These are phyloP conservation scores for Pelargonium australe DNA, from an alignment of 441 rosid genomes.

Conservation along the genomic window DNA sequence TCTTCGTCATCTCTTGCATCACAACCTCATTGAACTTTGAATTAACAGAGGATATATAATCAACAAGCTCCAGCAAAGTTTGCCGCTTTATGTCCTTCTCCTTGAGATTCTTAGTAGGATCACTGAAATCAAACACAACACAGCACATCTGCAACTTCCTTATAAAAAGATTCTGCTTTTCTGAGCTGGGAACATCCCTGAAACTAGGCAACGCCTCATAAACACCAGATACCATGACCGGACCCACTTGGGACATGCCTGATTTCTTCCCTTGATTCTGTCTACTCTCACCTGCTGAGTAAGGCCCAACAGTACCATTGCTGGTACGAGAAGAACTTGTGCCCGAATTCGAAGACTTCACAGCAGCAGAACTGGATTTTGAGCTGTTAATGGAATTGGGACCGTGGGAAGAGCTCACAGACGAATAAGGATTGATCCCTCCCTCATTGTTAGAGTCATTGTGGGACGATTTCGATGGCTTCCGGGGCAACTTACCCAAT, in stretches of 20 bases:
- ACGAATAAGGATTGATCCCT: slow-evolving; percentile 31
- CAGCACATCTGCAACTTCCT: slow-evolving; percentile 66
- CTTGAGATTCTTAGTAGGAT: slow-evolving; percentile 57
- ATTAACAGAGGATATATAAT: slow-evolving; percentile 49
- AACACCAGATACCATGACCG: slow-evolving; percentile 29
- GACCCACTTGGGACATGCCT: slow-evolving; percentile 29
- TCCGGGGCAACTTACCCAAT: slow-evolving; percentile 70
- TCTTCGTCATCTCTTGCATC: slow-evolving; percentile 70
- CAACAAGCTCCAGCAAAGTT: slow-evolving; percentile 73
- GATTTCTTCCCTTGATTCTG: slow-evolving; percentile 43
- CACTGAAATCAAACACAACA: slow-evolving; percentile 62
- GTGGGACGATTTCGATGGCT: slow-evolving; percentile 66
- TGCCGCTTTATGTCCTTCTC: slow-evolving; percentile 82
- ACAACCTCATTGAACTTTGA: slow-evolving; percentile 64
- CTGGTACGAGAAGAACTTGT: slow-evolving; percentile 26
- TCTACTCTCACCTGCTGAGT: slow-evolving; percentile 27
- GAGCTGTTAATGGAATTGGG: slow-evolving; percentile 37
- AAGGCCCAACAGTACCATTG: slow-evolving; percentile 38
- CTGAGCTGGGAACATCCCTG: slow-evolving; percentile 61
- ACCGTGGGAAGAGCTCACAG: slow-evolving; percentile 35
- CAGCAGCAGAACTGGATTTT: slow-evolving; percentile 34
- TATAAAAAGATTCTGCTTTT: slow-evolving; percentile 63
- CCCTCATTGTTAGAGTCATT: slow-evolving; percentile 36
- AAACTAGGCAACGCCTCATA: slow-evolving; percentile 71
- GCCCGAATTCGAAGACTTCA: slow-evolving; percentile 34